A percentile compares a stretch with the other conserved stretches of the same genome.
phyloP scores from a whole-genome alignment of 768 basidiomycete species.

The Phaeotremella skinneri region DNA sequence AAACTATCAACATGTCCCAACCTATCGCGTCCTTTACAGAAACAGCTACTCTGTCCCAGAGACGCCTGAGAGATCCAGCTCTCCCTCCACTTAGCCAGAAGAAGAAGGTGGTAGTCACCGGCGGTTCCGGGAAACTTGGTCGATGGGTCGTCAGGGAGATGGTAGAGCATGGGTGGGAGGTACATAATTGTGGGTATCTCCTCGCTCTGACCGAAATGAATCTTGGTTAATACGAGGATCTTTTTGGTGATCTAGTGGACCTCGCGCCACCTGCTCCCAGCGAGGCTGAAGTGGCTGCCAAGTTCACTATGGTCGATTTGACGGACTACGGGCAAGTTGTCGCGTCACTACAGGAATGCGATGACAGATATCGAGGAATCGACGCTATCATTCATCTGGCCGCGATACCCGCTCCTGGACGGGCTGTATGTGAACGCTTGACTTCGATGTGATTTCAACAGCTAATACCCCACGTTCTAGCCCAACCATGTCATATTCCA shows the following conservation, averaged over 20 bases:
- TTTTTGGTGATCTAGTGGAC: constrained; percentile 22
- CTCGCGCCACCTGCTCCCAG: constrained; percentile 25
- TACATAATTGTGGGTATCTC: constrained; percentile 33
- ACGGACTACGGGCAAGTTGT: constrained; percentile 48
- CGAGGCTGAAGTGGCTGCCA: constrained; percentile 29
- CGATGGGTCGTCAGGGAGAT: constrained; percentile 43
- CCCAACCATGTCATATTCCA: constrained; percentile 47
- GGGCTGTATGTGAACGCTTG: constrained; percentile 29
- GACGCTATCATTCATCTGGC: constrained; percentile 48
- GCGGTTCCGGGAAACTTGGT: constrained; percentile 39
- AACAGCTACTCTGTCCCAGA: constrained; percentile 28
- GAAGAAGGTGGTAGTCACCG: constrained; percentile 40
- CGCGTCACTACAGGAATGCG: constrained; percentile 31
- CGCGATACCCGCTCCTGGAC: constrained; percentile 41
- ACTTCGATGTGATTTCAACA: not conserved
- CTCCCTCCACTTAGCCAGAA: constrained; percentile 18
- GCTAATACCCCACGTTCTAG: constrained; percentile 20
- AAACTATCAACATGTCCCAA: not conserved
- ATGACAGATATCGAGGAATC: constrained; percentile 33
- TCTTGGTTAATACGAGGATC: not conserved
- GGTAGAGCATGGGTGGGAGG: constrained; percentile 44
- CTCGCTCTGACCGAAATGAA: not conserved
- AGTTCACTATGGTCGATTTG: constrained; percentile 37
- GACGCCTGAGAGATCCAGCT: constrained; percentile 22
- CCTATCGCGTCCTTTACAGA: constrained; percentile 26